phyloP scores from a whole-genome alignment of 192 early-diverging fungal genomes.

The Entomortierella parvispora region DNA sequence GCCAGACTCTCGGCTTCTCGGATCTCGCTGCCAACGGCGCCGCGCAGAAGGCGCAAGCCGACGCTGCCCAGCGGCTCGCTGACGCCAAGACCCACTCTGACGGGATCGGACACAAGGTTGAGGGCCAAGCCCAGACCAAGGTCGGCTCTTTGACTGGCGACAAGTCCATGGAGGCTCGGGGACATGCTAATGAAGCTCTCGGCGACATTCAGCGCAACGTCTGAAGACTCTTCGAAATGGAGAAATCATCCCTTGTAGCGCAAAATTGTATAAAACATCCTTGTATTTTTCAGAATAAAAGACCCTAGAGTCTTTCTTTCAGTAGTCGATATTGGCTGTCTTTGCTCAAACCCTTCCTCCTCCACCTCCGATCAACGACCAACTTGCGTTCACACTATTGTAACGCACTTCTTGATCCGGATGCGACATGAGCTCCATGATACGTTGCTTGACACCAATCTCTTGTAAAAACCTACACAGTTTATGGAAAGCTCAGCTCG shows the following conservation, averaged over 20 bases:
- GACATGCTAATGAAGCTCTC: slow-evolving; percentile 8
- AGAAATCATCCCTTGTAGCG: too few relatives aligned
- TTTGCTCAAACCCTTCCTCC: neutral
- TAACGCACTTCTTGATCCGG: slow-evolving; percentile 90
- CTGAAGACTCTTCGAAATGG: neutral
- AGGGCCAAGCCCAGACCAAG: slow-evolving; percentile 14
- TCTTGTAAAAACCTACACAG: slow-evolving; percentile 75
- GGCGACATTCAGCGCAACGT: slow-evolving; percentile 10
- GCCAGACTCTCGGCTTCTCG: neutral
- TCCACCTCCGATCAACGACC: slow-evolving; percentile 16
- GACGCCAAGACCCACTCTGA: slow-evolving; percentile 8
- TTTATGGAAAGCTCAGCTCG: too few relatives aligned
- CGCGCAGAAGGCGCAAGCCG: slow-evolving; percentile 10
- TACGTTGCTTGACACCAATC: slow-evolving; percentile 88
- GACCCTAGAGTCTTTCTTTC: neutral
- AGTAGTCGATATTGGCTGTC: too few relatives aligned
- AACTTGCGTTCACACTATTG: slow-evolving; percentile 20
- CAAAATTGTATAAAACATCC: neutral
- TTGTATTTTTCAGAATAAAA: neutral
- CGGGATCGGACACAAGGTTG: slow-evolving; percentile 12
- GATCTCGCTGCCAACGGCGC: slow-evolving; percentile 13
- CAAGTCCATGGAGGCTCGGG: slow-evolving; percentile 6
- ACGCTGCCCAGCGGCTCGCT: slow-evolving; percentile 2
- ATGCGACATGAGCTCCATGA: slow-evolving; percentile 96
- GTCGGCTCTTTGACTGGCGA: slow-evolving; percentile 11